These are phyloP conservation scores for Globisporangium uncinulatum DNA, from an alignment of 352 stramenopile genomes.

Conservation along the genomic window DNA sequence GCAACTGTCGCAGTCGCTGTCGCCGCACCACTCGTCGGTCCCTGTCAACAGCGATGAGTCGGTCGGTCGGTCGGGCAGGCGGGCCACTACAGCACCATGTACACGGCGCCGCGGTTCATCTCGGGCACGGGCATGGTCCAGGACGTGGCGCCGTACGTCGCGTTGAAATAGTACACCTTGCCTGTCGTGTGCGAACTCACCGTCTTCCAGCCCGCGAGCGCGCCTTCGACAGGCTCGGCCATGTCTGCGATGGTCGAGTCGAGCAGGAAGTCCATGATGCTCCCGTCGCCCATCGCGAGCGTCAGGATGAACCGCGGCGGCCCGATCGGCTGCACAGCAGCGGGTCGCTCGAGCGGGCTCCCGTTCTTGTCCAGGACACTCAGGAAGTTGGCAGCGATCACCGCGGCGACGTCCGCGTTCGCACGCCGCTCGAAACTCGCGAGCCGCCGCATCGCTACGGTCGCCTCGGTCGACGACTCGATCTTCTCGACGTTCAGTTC, in stretches of 20 bases:
- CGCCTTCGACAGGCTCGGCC: constrained; percentile 30
- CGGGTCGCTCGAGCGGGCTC: constrained; percentile 7
- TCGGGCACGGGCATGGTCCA: constrained; percentile 69
- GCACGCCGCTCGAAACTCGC: constrained; percentile 48
- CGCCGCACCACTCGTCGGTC: neutral
- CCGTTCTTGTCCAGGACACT: constrained; percentile 30
- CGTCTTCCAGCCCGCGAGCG: constrained; percentile 46
- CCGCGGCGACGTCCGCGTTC: constrained; percentile 41
- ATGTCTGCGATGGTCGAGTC: constrained; percentile 65
- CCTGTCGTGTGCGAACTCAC: constrained; percentile 68
- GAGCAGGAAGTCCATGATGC: constrained; percentile 54
- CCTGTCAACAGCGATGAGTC: neutral
- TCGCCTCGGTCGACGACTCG: constrained; percentile 35
- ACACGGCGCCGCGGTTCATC: constrained; percentile 45
- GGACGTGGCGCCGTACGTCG: constrained; percentile 62
- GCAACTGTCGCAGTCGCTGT: no score
- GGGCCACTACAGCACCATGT: constrained; percentile 62
- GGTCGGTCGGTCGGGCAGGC: neutral
- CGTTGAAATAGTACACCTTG: constrained; percentile 85
- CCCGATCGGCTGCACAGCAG: constrained; percentile 6
- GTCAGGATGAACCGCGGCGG: constrained; percentile 46
- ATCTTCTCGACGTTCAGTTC: constrained; percentile 38
- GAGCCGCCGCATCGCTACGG: constrained; percentile 41
- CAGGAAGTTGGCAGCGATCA: constrained; percentile 54
- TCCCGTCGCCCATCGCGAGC: constrained; percentile 58